These are phyloP conservation scores for Neurospora sp. DNA, from an alignment of 495 filamentous ascomycete species.

Conservation along the genomic window DNA sequence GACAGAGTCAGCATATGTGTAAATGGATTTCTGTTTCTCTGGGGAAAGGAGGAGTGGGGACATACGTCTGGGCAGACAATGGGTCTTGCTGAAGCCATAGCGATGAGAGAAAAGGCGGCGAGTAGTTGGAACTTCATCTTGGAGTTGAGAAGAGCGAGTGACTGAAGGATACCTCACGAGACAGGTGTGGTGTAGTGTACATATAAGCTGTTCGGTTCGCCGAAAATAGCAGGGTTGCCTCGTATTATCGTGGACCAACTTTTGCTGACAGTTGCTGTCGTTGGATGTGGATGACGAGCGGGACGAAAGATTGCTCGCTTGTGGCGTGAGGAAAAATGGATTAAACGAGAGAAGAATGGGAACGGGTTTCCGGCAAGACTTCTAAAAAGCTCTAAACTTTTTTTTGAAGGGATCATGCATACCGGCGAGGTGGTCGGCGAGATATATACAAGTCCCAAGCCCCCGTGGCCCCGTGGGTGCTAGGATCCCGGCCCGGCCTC, in stretches of 20 bases:
- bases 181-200: not conserved
- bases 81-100: conserved; percentile 17
- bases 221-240: not conserved
- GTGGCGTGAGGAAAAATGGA: not conserved
- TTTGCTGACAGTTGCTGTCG: not conserved
- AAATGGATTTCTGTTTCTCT: no score
- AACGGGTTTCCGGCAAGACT: not conserved
- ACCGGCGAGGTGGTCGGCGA: not conserved
- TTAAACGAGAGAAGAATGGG: not conserved
- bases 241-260: not conserved
- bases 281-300: not conserved
- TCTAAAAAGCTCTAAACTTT: not conserved
- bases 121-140: conserved; percentile 19
- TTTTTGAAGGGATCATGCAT: not conserved
- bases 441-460: not conserved
- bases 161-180: not conserved
- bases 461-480: not conserved
- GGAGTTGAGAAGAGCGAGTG: not conserved
- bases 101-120: conserved; percentile 11
- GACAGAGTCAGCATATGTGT: conserved; percentile 2
- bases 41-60: no score
- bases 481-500: not conserved
- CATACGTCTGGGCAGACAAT: conserved; percentile 23
- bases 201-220: not conserved
- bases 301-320: not conserved